Base-by-base conservation (phyloP, 148 eudicot species). In the Chenopodium quinoa region DNA sequence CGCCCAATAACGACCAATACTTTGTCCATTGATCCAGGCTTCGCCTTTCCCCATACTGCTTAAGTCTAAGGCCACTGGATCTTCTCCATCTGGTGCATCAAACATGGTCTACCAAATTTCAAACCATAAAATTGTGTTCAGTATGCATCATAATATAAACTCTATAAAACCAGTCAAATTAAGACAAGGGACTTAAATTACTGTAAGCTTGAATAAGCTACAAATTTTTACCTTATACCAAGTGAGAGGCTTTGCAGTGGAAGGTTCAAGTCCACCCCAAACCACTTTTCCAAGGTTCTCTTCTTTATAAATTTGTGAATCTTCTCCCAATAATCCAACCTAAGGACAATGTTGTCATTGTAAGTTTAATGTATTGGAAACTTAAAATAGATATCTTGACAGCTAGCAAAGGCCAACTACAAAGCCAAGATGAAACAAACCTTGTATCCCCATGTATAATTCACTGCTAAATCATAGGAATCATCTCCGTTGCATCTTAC, bases 21-120 rank as follows among this genome's bases (percentile, higher is more conserved):
- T 90, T 76, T 90, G 85, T 63, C 93, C 93, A 22, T 90, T 90
- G 71, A 90, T 78, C 93, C 93, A 90, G 47, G 85, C 89, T 88
- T 89, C 87, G 29, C 93, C 93, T 86, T 90, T 90, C 19, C 86
- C 90, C 93, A 90, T 90, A 9, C 85, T 46, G 50, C 87, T 85
- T 44, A 90, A 83, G 80, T 89, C 77, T 71, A 90, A 79, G 23
- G 86, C 88, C 4, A 90, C 83, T 40, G 91, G 91, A 44, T 88
- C 88, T 72, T 79, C 82, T 14, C 91, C 90, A 23, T 17, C 67
- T 7, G 91, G 91, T 72, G 87, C 83, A 74, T 89, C 88, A 73
- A 90, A 90, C 25, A 72, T 66, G 29, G 86, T 54, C 93, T 5
- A 44, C 50, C 48, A 66, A 13, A 52, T 47, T 67, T 52, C n/a